phyloP scores from a whole-genome alignment of 257 asterid species.

The Solanum corneliomulleri region DNA sequence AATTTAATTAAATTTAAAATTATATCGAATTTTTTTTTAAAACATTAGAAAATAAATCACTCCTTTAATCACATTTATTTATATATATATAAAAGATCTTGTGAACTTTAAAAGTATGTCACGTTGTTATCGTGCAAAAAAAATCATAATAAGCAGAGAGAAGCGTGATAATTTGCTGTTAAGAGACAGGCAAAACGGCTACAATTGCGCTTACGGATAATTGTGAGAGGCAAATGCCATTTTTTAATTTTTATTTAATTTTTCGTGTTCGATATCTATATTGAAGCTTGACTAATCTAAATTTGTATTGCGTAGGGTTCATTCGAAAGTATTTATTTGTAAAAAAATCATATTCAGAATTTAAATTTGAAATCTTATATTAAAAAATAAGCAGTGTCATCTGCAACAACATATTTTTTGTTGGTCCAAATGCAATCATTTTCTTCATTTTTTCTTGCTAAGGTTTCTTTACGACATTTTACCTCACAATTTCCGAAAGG shows the following conservation, averaged over 20 bases:
- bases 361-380: too few relatives aligned
- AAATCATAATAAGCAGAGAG: neutral
- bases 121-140: neutral
- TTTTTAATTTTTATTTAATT: neutral
- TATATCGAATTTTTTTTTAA: fast-evolving
- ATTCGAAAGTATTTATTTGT: too few relatives aligned
- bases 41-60: neutral
- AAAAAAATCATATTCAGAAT: fast-evolving
- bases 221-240: neutral
- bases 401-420: too few relatives aligned
- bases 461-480: neutral
- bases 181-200: neutral
- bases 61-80: too few relatives aligned
- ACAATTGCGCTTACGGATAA: neutral
- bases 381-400: too few relatives aligned
- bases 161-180: neutral
- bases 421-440: neutral
- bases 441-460: neutral
- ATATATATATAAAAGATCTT: neutral
- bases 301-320: too few relatives aligned
- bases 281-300: too few relatives aligned
- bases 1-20: too few relatives aligned
- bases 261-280: too few relatives aligned
- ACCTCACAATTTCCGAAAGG: neutral
- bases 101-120: neutral